Evolutionary conservation across 2,329 filamentous ascomycete genomes (phyloP).

Genomic region (Blumeria hordei): DNA sequence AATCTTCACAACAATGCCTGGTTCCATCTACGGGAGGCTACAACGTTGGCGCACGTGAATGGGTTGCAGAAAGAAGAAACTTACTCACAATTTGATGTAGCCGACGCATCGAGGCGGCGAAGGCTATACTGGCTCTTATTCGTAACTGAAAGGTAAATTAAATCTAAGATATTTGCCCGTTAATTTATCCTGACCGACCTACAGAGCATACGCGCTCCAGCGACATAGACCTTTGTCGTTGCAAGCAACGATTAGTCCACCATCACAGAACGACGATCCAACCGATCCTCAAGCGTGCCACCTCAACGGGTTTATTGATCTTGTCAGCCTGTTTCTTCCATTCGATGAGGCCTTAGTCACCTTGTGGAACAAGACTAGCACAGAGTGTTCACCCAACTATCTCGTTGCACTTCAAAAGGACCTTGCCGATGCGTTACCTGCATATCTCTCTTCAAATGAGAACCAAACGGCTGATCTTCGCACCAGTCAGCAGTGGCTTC

Average conservation of each 20-base stretch:
- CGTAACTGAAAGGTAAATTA: constrained; percentile 37
- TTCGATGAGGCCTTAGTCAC: constrained; percentile 41
- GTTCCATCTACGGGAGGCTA: constrained; percentile 57
- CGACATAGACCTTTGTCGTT: constrained; percentile 45
- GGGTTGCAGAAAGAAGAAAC: constrained; percentile 37
- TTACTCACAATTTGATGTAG: constrained; percentile 31
- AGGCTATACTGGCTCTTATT: constrained; percentile 53
- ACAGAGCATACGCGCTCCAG: constrained; percentile 44
- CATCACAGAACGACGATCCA: constrained; percentile 34
- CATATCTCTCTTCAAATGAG: constrained; percentile 26
- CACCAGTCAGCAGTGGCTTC: constrained; percentile 39
- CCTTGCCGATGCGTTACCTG: constrained; percentile 28
- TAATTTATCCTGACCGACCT: background rate
- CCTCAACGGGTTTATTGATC: constrained; percentile 30
- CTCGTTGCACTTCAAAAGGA: constrained; percentile 36
- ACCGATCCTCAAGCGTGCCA: constrained; percentile 28
- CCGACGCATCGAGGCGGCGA: constrained; percentile 37
- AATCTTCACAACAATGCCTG: constrained; percentile 55
- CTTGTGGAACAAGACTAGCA: constrained; percentile 40
- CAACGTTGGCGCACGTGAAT: constrained; percentile 38
- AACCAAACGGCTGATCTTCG: constrained; percentile 29
- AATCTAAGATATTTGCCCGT: background rate
- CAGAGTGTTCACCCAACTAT: constrained; percentile 30
- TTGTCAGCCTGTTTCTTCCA: constrained; percentile 37
- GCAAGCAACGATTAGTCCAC: constrained; percentile 42